phyloP scores from a whole-genome alignment of 2,329 filamentous ascomycete species.

The Bipolaris bicolor region DNA sequence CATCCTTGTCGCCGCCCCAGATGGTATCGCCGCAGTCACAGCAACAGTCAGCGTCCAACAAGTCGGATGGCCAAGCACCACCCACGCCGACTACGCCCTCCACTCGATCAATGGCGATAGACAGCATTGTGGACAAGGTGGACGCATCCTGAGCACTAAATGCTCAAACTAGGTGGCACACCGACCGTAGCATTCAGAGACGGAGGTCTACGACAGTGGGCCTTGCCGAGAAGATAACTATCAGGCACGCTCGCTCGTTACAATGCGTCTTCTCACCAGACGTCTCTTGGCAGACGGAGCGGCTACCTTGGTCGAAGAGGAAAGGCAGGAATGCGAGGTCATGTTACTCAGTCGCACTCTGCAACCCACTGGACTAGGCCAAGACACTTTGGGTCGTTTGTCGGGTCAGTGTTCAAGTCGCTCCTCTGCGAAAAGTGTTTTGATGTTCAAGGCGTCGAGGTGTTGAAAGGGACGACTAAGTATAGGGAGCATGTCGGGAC shows the following conservation, averaged over 20 bases:
- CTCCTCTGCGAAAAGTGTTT: slow-evolving; percentile 16
- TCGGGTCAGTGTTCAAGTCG: not conserved
- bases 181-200: not conserved
- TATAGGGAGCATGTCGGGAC: slow-evolving; percentile 4
- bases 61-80: slow-evolving; percentile 41
- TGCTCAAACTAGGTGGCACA: slow-evolving; percentile 1
- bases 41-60: slow-evolving; percentile 22
- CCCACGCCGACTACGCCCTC: slow-evolving; percentile 48
- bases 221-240: slow-evolving; percentile 10
- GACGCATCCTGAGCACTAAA: slow-evolving; percentile 37
- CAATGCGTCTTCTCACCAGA: slow-evolving; percentile 4
- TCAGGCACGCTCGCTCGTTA: slow-evolving; percentile 8
- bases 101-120: slow-evolving; percentile 48
- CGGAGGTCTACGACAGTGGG: not conserved
- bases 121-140: slow-evolving; percentile 49
- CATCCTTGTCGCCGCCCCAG: slow-evolving; percentile 27
- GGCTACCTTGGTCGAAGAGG: slow-evolving; percentile 7
- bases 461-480: slow-evolving; percentile 1
- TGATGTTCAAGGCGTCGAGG: slow-evolving; percentile 22
- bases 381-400: not conserved
- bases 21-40: slow-evolving; percentile 17
- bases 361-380: not conserved
- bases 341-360: not conserved
- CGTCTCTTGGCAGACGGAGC: slow-evolving; percentile 2
- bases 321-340: slow-evolving; percentile 1